Evolutionary conservation across 2,329 filamentous ascomycete species (phyloP), one percentile per base, ranked within the genome.

Genomic region (Triangularia verruculosa): DNA sequence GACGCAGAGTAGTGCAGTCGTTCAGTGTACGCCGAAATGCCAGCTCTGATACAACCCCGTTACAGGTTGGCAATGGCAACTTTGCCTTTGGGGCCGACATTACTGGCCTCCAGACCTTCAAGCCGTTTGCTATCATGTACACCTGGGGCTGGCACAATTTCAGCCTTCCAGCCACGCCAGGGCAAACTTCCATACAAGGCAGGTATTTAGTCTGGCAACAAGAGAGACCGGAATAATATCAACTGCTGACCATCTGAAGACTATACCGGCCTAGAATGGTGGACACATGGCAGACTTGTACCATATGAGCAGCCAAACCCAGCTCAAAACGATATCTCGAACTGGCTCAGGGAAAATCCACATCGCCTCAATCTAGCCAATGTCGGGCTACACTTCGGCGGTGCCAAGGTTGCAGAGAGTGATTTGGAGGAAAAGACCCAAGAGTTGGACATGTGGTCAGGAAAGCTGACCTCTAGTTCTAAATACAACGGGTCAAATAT

Each of bases 111-210:
- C 78, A 80, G 66, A 80, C 78, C 1, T 81, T 81, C 66, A 75
- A 74, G 25, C 78, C 78, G 1, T 82, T 79, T 64, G 78, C 74
- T n/a, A 80, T 75, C 2, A 75, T 82, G 74, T 80, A 79, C 1
- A 78, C 76, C 2, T 82, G 79, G 80, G 79, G 78, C 6, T 82
- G 80, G 80, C 79, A 82, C 70, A 82, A 81, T 58, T 80, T 80
- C 64, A 79, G 78, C 24, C 66, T 80, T 20, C 80, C 77, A n/a
- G 77, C 72, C 53, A 80, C 75, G 0, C 66, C 67, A 13, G 73
- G 74, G 3, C 77, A 78, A 62, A 77, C 74, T 2, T 75, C 74
- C 4, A 17, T 47, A 20, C 6, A 47, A 47, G 39, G 39, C 20
- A 17, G 11, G n/a, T 22, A 47, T 62, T n/a, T n/a, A n/a, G n/a